Evolutionary conservation across 1,284 basidiomycete genomes (phyloP), one percentile per base, ranked within the genome.

Genomic region (Puccinia triticina): DNA sequence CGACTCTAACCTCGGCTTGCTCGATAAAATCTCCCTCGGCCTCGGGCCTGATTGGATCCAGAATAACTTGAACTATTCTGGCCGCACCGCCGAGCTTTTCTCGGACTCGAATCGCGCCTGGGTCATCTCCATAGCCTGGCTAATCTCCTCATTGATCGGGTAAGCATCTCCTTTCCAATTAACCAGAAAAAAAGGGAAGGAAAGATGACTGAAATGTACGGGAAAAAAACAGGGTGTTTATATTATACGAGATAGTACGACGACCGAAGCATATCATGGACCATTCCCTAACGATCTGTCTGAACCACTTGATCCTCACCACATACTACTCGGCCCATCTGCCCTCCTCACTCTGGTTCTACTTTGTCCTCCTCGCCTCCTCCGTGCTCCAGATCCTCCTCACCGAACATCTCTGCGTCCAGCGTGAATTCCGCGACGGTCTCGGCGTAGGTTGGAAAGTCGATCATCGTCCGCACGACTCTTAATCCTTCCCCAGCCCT

Each of bases 241-340:
- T 93, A 84, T 89, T 99, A 2, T 98, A 94, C 87, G 90, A 91
- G 84, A 89, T 99, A 84, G 90, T 99, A 86, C 91, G 95, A 59
- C 90, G 94, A 53, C 96, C 97, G 64, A 94, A 95, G 7, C 91
- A 97, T 85, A 93, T 99, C 85, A 92, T 99, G 84, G 96, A 99
- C 88, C 98, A 98, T 88, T 90, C 93, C 11, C 87, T 96, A 82
- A 98, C 97, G 0, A 91, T 98, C 77, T 89, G 93, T 78, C 92
- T 97, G 89, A 92, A 93, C 86, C 95, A 99, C 88, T 88, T 97
- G 74, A 91, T 98, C 77, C 88, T 98, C 79, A 96, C 95, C 67
- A 94, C 93, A 23, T 96, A 95, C 88, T 97, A 96, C 88, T 91
- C 95, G 1, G 91, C 92, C 69, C 90, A 92, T 8, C 89, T 98